phyloP scores from a whole-genome alignment of 371 early-diverging fungal genomes.

The Mucor saturninus region DNA sequence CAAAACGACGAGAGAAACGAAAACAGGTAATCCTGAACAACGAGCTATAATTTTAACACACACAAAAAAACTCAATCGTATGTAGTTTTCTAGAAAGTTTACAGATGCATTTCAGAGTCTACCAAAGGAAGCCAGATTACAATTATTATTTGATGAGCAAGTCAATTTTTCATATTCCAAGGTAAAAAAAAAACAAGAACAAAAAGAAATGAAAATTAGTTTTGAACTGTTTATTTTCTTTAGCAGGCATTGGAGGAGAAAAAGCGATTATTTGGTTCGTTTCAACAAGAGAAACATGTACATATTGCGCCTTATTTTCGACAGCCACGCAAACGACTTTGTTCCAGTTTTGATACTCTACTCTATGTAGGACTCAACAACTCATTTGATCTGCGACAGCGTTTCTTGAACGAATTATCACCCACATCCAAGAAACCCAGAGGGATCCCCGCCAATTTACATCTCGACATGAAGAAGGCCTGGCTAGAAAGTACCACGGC shows the following conservation, averaged over 20 bases:
- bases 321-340: constrained; percentile 6
- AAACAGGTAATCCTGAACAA: constrained; percentile 38
- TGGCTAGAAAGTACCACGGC: constrained; percentile 2
- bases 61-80: background rate
- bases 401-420: constrained; percentile 14
- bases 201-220: background rate
- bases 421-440: constrained; percentile 4
- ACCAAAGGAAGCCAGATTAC: constrained; percentile 2
- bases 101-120: constrained; percentile 20
- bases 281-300: background rate
- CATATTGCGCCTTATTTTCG: background rate
- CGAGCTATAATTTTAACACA: background rate
- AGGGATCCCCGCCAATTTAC: background rate
- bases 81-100: constrained; percentile 22
- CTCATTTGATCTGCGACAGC: constrained; percentile 14
- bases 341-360: constrained; percentile 20
- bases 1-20: constrained; percentile 30
- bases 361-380: constrained; percentile 5
- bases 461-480: constrained; percentile 7
- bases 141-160: constrained; percentile 10
- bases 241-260: background rate
- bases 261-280: constrained; percentile 2
- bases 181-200: background rate
- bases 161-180: constrained; percentile 1
- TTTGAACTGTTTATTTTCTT: too few species aligned